A percentile compares a stretch with the other conserved stretches of the same genome.
These are phyloP conservation scores for Paramecium tetraurelia DNA, from an alignment of 73 alveolate genomes.

Conservation along the genomic window DNA sequence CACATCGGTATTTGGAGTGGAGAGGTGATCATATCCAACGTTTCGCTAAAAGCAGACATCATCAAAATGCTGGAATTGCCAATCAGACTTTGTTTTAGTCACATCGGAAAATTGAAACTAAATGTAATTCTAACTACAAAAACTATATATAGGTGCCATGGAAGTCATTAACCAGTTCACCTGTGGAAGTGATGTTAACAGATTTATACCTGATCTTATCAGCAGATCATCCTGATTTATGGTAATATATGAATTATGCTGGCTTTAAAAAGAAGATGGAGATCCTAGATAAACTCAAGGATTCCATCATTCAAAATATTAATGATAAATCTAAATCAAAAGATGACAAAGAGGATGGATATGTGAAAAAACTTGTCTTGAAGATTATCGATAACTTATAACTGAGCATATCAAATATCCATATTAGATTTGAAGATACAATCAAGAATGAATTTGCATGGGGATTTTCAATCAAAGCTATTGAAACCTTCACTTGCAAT, in stretches of 20 bases:
- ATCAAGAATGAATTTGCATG: constrained; percentile 37
- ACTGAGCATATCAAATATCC: constrained; percentile 86
- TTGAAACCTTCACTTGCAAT: neutral
- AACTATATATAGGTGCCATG: constrained; percentile 82
- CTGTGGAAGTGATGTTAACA: constrained; percentile 85
- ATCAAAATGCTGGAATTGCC: constrained; percentile 89
- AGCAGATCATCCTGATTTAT: constrained; percentile 68
- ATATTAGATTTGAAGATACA: constrained; percentile 87
- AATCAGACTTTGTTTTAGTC: constrained; percentile 77
- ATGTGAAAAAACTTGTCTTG: constrained; percentile 79
- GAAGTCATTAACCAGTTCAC: constrained; percentile 87
- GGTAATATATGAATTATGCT: constrained; percentile 68
- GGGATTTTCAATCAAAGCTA: neutral
- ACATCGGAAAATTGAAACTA: constrained; percentile 78
- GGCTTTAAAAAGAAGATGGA: constrained; percentile 65
- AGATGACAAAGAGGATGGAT: constrained; percentile 82
- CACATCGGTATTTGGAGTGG: constrained; percentile 71
- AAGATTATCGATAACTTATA: constrained; percentile 93
- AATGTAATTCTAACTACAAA: neutral
- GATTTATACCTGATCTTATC: constrained; percentile 82
- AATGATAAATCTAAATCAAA: constrained; percentile 45
- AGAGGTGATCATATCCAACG: constrained; percentile 78
- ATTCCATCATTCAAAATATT: constrained; percentile 25
- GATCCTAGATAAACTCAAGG: constrained; percentile 63
- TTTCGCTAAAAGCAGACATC: constrained; percentile 82